Evolutionary conservation across 495 filamentous ascomycete genomes (phyloP), one percentile per base, ranked within the genome.

Genomic region (Lepraria neglecta): DNA sequence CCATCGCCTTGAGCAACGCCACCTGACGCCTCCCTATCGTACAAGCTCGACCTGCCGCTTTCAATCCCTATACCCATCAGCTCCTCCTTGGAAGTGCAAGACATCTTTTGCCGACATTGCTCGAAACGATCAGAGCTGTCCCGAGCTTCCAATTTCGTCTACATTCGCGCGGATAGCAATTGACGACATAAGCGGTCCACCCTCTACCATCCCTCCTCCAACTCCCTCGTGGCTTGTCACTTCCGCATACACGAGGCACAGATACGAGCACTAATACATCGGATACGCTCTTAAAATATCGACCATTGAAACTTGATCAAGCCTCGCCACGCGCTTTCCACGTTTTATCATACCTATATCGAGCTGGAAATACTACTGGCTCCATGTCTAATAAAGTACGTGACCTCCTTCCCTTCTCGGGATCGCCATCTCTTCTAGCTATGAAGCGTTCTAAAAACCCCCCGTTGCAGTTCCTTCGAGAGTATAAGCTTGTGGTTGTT

Each of bases 401-500:
- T 67, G 35, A 31, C 15, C 27, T 46, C 56, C 51, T 28, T 24
- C 30, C 58, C 44, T 63, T 44, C 54, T 40, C 21, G n/a, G 42
- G 21, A 48, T 27, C 12, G 19, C 28, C 40, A 38, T 17, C 27
- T 21, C 42, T n/a, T 55, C 42, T 14, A 45, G 27, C 21, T 43
- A 69, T 67, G 30, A 2, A 31, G 58, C 45, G 54, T 48, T 51
- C 68, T 68, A 58, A 68, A 61, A 48, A n/a, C 30, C 56, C 47
- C 10, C 46, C 56, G 35, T 30, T 56, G 64, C 76, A 97, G 90
- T 97, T 97, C 75, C 82, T 97, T 68, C 83, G 94, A 85, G 94
- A 98, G 77, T 98, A 98, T 79, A 98, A 98, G 78, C 77, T 98
- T 71, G 94, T 98, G 33, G 94, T 98, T 21, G 94, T 98, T 52